Base-by-base conservation (phyloP, 1,284 basidiomycete genomes). In the Malassezia caprae region DNA sequence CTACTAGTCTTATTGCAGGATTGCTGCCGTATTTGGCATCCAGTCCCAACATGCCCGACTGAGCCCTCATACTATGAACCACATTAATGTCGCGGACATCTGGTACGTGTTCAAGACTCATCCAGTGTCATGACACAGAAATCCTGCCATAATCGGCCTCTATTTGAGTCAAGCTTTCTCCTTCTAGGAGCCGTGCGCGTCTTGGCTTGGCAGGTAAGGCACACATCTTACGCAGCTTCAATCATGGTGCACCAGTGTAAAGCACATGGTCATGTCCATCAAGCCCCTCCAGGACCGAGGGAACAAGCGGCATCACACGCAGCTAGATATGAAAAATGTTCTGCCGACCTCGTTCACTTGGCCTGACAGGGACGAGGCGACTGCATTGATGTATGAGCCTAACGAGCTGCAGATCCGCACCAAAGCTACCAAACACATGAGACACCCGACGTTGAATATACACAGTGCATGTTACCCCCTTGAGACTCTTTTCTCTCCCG, bases 11-110 rank as follows among this genome's bases (percentile, higher is more conserved):
- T 2, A 49, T 19, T 19, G 17, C n/a, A 55, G 53, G 48, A 32
- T 47, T 19, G 54, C 48, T 13, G 54, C 48, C 7, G 47, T 48
- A 3, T 21, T 56, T 17, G 54, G 54, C n/a, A 15, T 34, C 10
- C 17, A 34, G 8, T 51, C 48, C n/a, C 13, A 7, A 1, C 37
- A 51, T 47, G 54, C 31, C 13, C 48, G 35, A 8, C 10, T 56
- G 8, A n/a, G 21, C 15, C 11, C 12, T 6, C 13, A n/a, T 23
- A 34, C 45, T 1, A 13, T 50, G 3, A 10, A 15, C 2, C 17
- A 31, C 10, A 34, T 56, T n/a, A 28, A 51, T n/a, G 21, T 56
- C 13, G 23, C n/a, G 21, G 27, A 51, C 7, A 30, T 56, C 23
- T 56, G 54, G 53, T 55, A 39, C 34, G 53, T 31, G 21, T 5